Evolutionary conservation across 352 stramenopile species (phyloP), one percentile per base, ranked within the genome.

Genomic region (Phytophthora fragariae): DNA sequence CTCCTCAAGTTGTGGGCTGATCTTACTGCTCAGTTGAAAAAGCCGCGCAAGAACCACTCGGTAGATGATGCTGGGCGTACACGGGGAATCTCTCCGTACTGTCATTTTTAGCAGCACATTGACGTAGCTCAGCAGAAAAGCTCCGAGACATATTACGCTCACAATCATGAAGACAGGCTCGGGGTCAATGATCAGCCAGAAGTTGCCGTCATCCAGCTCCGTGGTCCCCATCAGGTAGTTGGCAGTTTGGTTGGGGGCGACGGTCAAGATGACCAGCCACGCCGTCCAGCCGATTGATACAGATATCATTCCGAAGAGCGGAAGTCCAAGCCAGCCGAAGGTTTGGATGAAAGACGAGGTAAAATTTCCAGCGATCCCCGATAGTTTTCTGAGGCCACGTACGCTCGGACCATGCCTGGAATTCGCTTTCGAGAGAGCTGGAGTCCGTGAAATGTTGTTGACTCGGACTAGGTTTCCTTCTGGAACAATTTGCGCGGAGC

Each of bases 141-240:
- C 17, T 1, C 50, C 19, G 0, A 83, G 37, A 24, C 72, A 70
- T 0, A 73, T 2, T 2, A 74, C 49, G 1, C 56, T 76, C 2
- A 83, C 31, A 15, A 19, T 5, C 50, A 72, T 53, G 17, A 71
- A 65, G 39, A 50, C 29, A 21, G 49, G 24, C 3, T 76, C 44
- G 2, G 39, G 17, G 29, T 73, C 55, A 21, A 65, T 47, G 29
- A 82, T 70, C 19, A 76, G 55, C 80, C 77, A 89, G 55, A 86
- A 89, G 3, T 81, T 62, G 15, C 77, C 80, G 39, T 81, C 57
- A 41, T 86, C 82, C 31, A 86, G 77, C 29, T 65, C 44, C 7
- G 29, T 35, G 4, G 80, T 88, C 55, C 80, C 59, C 80, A 88
- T 86, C 31, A 88, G 50, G 31, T 77, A 81, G 57, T 88, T 87